Evolutionary conservation across 2,329 filamentous ascomycete genomes (phyloP).

Genomic region (Colletotrichum lini): DNA sequence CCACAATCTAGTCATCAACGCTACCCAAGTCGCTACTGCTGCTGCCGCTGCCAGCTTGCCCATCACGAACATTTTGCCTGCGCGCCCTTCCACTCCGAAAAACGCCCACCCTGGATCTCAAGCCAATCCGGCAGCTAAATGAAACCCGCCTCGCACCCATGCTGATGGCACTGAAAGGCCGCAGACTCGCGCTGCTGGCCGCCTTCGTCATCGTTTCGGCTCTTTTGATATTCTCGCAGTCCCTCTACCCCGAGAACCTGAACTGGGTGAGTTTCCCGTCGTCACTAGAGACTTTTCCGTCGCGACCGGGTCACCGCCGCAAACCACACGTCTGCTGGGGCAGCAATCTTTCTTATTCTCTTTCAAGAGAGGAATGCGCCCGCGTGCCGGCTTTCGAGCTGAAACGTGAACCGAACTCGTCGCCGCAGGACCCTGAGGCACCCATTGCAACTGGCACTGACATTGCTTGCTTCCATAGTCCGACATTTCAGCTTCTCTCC

Average conservation of each 20-base stretch:
- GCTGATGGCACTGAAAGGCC: slow-evolving; percentile 41
- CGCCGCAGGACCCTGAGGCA: slow-evolving; percentile 26
- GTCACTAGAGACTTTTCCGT: slow-evolving; percentile 12
- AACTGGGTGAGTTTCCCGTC: slow-evolving; percentile 41
- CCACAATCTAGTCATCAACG: slow-evolving; percentile 2
- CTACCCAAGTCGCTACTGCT: neutral
- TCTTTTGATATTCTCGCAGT: slow-evolving; percentile 40
- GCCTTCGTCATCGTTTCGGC: slow-evolving; percentile 26
- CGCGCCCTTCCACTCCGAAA: slow-evolving; percentile 14
- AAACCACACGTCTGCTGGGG: slow-evolving; percentile 2
- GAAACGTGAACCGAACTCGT: slow-evolving; percentile 37
- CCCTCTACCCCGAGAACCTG: slow-evolving; percentile 33
- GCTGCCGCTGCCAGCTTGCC: neutral
- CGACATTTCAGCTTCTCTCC: slow-evolving; percentile 39
- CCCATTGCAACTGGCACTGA: slow-evolving; percentile 32
- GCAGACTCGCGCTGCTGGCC: slow-evolving; percentile 37
- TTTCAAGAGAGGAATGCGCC: slow-evolving; percentile 17
- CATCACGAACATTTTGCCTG: slow-evolving; percentile 8
- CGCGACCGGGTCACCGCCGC: slow-evolving; percentile 22
- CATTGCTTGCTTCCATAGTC: slow-evolving; percentile 30
- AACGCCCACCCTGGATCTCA: slow-evolving; percentile 33
- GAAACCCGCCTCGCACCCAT: slow-evolving; percentile 36
- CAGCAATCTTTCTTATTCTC: neutral
- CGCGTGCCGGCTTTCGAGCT: slow-evolving; percentile 29
- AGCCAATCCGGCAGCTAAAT: slow-evolving; percentile 38